Conservation (phyloP, 192 early-diverging fungal genomes). For the Geranomyces variabilis region DNA sequence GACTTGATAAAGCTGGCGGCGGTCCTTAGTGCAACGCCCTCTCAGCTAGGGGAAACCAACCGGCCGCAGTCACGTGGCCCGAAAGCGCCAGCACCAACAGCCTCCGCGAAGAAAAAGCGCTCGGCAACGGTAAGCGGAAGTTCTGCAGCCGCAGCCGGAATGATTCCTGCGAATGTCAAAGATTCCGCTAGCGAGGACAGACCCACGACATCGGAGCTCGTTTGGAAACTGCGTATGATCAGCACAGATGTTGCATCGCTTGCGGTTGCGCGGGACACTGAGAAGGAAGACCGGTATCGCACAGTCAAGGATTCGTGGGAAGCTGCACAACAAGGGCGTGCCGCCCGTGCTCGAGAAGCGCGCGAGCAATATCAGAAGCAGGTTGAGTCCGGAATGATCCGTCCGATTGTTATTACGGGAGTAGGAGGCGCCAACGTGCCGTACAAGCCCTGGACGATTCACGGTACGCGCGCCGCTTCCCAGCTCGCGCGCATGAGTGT, state of each 20-base stretch:
- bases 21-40: background rate
- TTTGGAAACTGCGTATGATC: slow-evolving; percentile 55
- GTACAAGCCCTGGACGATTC: slow-evolving; percentile 50
- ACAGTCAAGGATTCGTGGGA: slow-evolving; percentile 67
- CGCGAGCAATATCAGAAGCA: slow-evolving; percentile 54
- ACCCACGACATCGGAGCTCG: slow-evolving; percentile 35
- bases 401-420: slow-evolving; percentile 40
- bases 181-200: slow-evolving; percentile 22
- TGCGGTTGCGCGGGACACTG: slow-evolving; percentile 58
- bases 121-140: slow-evolving; percentile 17
- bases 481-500: background rate
- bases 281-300: slow-evolving; percentile 62
- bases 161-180: background rate
- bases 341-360: slow-evolving; percentile 51
- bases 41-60: slow-evolving; percentile 26
- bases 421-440: slow-evolving; percentile 25
- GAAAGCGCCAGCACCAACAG: slow-evolving; percentile 36
- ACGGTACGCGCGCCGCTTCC: slow-evolving; percentile 21
- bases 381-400: slow-evolving; percentile 46
- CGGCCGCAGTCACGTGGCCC: slow-evolving; percentile 43
- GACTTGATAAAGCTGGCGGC: slow-evolving; percentile 24
- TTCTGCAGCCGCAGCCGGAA: background rate
- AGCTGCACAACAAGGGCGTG: slow-evolving; percentile 49
- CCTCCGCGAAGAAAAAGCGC: slow-evolving; percentile 49
- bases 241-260: slow-evolving; percentile 51